phyloP scores from a whole-genome alignment of 176 grass and related monocot genomes.

The Lolium rigidum region DNA sequence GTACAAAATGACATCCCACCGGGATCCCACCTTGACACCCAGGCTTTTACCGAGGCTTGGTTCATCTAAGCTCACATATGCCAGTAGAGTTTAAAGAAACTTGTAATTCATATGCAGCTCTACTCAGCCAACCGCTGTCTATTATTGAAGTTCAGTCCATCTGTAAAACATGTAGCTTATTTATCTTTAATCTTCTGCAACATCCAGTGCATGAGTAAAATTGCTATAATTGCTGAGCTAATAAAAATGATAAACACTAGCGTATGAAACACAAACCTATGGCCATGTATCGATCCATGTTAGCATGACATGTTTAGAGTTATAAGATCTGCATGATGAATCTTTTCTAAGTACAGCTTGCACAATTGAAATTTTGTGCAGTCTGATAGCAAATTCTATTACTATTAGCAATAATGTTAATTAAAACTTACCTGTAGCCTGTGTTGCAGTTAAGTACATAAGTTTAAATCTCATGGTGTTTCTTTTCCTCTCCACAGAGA shows the following conservation, averaged over 20 bases:
- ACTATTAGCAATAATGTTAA: not conserved
- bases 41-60: conserved; percentile 24
- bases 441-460: conserved; percentile 26
- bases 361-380: conserved; percentile 10
- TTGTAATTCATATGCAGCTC: conserved; percentile 21
- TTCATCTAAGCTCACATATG: conserved; percentile 24
- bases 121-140: not conserved
- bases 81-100: conserved; percentile 9
- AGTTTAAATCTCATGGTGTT: conserved; percentile 35
- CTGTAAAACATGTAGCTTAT: conserved; percentile 27
- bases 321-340: not conserved
- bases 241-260: conserved; percentile 8
- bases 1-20: no score
- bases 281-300: not conserved
- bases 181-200: not conserved
- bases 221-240: not conserved
- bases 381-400: conserved; percentile 12
- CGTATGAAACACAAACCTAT: conserved; percentile 34
- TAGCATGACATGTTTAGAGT: conserved; percentile 2
- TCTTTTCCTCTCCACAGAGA: conserved; percentile 70
- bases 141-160: conserved; percentile 17
- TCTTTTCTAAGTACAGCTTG: not conserved
- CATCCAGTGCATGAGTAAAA: conserved; percentile 9
- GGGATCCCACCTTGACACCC: no score
- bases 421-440: conserved; percentile 11